These are phyloP conservation scores for Coccinonectria pachysandricola DNA, from an alignment of 2,329 filamentous ascomycete genomes.

Conservation along the genomic window DNA sequence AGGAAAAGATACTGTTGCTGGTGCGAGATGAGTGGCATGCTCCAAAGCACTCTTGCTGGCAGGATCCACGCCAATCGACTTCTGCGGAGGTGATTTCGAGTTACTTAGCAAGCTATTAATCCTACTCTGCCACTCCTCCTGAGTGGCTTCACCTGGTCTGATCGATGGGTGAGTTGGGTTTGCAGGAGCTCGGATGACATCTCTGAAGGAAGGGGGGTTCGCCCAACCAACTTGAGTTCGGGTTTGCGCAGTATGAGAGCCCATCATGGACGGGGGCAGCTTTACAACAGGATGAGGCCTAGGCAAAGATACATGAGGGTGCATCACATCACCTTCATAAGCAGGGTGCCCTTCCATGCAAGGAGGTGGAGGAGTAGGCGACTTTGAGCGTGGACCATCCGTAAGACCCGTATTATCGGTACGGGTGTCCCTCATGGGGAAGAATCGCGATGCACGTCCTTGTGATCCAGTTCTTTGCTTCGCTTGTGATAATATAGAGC, in stretches of 20 bases:
- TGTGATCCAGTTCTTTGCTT: slow-evolving; percentile 29
- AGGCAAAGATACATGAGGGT: slow-evolving; percentile 61
- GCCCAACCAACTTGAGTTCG: slow-evolving; percentile 26
- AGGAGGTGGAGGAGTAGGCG: slow-evolving; percentile 63
- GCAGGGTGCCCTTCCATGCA: slow-evolving; percentile 61
- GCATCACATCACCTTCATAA: slow-evolving; percentile 54
- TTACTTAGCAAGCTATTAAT: slow-evolving; percentile 71
- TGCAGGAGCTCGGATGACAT: slow-evolving; percentile 14
- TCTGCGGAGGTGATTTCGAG: slow-evolving; percentile 49
- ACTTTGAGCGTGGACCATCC: slow-evolving; percentile 37
- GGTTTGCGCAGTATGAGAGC: slow-evolving; percentile 15
- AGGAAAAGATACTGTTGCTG: slow-evolving; percentile 63
- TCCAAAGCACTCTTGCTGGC: slow-evolving; percentile 59
- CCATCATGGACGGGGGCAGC: slow-evolving; percentile 50
- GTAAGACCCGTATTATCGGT: slow-evolving; percentile 26
- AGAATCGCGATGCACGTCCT: slow-evolving; percentile 49
- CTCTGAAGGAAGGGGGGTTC: slow-evolving; percentile 23
- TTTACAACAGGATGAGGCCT: slow-evolving; percentile 66
- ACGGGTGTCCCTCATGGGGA: slow-evolving; percentile 43
- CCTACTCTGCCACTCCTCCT: slow-evolving; percentile 63
- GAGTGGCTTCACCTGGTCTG: slow-evolving; percentile 25
- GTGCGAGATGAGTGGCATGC: slow-evolving; percentile 34
- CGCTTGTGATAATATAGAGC: slow-evolving; percentile 18
- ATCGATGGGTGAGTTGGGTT: slow-evolving; percentile 10
- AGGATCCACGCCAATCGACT: slow-evolving; percentile 53